Evolutionary conservation across 495 filamentous ascomycete genomes (phyloP).

Genomic region (Hyaloscypha variabilis): DNA sequence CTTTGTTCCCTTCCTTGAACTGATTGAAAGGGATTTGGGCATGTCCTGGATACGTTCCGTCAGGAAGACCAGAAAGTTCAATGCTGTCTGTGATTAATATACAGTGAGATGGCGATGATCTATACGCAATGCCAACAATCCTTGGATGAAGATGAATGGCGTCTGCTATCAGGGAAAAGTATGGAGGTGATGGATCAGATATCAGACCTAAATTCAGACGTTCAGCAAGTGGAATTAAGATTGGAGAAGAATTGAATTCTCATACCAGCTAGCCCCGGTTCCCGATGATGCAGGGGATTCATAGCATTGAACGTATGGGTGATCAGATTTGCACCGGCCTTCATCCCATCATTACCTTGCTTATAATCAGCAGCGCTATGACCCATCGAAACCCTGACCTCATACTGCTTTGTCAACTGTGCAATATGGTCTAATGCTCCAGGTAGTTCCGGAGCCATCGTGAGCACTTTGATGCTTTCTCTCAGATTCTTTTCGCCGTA

Average conservation of each 20-base stretch:
- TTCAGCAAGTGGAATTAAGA: neutral
- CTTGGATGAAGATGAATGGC: conserved; percentile 65
- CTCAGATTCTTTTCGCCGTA: conserved; percentile 57
- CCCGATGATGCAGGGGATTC: conserved; percentile 67
- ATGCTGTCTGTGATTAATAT: conserved; percentile 67
- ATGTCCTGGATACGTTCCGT: conserved; percentile 55
- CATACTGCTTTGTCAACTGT: conserved; percentile 42
- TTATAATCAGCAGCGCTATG: conserved; percentile 66
- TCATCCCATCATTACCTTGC: conserved; percentile 53
- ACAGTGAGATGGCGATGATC: conserved; percentile 53
- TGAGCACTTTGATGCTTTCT: conserved; percentile 25
- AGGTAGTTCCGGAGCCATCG: conserved; percentile 34
- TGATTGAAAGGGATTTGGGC: conserved; percentile 46
- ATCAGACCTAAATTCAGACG: conserved; percentile 19
- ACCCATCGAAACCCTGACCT: conserved; percentile 61
- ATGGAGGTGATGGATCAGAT: conserved; percentile 46
- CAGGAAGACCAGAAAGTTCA: conserved; percentile 52
- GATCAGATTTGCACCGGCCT: conserved; percentile 61
- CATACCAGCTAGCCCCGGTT: conserved; percentile 65
- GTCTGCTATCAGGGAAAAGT: conserved; percentile 64
- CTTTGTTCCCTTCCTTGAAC: conserved; percentile 41
- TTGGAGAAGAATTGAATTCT: conserved; percentile 25
- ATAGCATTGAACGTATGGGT: conserved; percentile 75
- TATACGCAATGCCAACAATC: conserved; percentile 61
- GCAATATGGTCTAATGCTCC: conserved; percentile 54